These are phyloP conservation scores for Barnettozyma botsteinii DNA, from an alignment of 805 yeast species.

Conservation along the genomic window DNA sequence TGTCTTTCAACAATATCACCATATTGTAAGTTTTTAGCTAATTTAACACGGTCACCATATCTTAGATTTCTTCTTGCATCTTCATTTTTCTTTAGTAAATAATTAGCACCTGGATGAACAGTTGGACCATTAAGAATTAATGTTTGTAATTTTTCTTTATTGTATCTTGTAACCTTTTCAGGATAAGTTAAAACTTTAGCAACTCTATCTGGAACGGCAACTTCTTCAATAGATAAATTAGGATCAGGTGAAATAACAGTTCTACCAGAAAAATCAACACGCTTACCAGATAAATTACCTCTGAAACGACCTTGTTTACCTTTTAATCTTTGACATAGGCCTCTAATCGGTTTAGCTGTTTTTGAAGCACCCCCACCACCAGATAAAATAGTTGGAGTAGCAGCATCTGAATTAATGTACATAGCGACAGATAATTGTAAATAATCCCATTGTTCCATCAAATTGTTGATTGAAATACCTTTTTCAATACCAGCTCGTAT, in stretches of 20 bases:
- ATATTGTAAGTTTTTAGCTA: slow-evolving; percentile 69
- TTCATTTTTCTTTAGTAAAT: slow-evolving; percentile 76
- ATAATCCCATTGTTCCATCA: slow-evolving; percentile 99
- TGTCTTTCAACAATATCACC: slow-evolving; percentile 98
- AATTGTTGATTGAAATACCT: slow-evolving; percentile 85
- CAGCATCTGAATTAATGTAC: slow-evolving; percentile 95
- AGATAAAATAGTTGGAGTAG: slow-evolving; percentile 72
- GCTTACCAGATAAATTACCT: slow-evolving; percentile 95
- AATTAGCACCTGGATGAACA: slow-evolving; percentile 95
- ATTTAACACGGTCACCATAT: slow-evolving; percentile 75
- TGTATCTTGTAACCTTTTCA: slow-evolving; percentile 87
- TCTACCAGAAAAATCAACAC: slow-evolving; percentile 97
- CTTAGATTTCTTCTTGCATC: slow-evolving; percentile 81
- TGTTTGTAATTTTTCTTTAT: slow-evolving; percentile 66
- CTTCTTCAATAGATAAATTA: slow-evolving; percentile 88
- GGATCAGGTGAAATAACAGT: slow-evolving; percentile 99
- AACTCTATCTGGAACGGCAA: slow-evolving; percentile 95
- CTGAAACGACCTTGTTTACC: slow-evolving; percentile 99
- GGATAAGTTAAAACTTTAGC: slow-evolving; percentile 96
- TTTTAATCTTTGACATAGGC: slow-evolving; percentile 92
- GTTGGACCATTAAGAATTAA: slow-evolving; percentile 81
- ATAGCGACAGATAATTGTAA: slow-evolving; percentile 92
- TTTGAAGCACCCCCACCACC: slow-evolving; percentile 49
- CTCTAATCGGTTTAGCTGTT: slow-evolving; percentile 75
- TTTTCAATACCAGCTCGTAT: slow-evolving; percentile 93